Evolutionary conservation across 148 eudicot species (phyloP), one percentile per base, ranked within the genome.

Genomic region (Selenicereus undatus): DNA sequence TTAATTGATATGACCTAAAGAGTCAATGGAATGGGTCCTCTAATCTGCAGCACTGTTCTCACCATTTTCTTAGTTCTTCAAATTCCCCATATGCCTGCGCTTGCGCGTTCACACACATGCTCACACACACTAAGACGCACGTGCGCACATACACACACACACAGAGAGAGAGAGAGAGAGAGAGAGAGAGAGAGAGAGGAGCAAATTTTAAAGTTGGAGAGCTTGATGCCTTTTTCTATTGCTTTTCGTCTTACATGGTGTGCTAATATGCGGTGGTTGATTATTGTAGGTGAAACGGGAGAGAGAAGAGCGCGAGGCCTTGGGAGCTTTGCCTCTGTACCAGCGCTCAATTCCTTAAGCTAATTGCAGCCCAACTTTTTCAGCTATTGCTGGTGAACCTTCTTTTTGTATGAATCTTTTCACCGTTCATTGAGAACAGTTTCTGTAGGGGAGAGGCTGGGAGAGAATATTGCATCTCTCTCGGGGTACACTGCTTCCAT

Each of bases 261-360:
- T 82, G 62, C 79, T 45, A 45, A 72, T 36, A 58, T 16, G 62
- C 26, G 52, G 50, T 11, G 75, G 22, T 24, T 79, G 45, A 64
- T 64, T 42, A 42, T 66, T 75, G 36, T 89, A 90, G 93, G 89
- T 91, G 21, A 85, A 90, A 81, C 83, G 84, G 62, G 95, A 92
- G 90, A 84, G 80, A n/a, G 93, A 91, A 45, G 95, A 92, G 83
- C 91, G 93, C 22, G 90, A 92, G 84, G 91, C 93, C 56, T 87
- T 92, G 84, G 91, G 93, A 48, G 95, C 91, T 54, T 84, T 90
- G 87, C 95, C 95, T 62, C 81, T 90, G 51, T 90, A 86, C 80
- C 91, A 92, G 82, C 92, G 95, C 60, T 74, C 93, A 36, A 42
- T 92, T 48, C 93, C 95, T 26, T 92, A 71, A 88, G 76, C 78